Base-by-base conservation (phyloP, 2,329 filamentous ascomycete species). In the Fonsecaea nubica region DNA sequence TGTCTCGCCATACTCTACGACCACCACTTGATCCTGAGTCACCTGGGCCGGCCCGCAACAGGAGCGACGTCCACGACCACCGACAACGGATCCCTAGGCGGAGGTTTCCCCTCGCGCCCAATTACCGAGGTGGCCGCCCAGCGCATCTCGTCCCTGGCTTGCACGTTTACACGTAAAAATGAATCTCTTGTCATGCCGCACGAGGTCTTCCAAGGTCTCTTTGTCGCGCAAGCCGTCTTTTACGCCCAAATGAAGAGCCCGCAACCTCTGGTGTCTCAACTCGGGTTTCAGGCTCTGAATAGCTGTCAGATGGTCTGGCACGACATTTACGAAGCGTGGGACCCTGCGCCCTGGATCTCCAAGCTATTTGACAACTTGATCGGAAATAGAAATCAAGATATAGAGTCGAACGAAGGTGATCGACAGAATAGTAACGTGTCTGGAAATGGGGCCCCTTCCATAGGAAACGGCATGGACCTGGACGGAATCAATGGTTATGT, bases 341-440 rank as follows among this genome's bases (percentile, higher is more conserved):
- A 63, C 21, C 53, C 61, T 30, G 52, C 61, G 25, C 61, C 52
- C 38, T 63, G 61, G 61, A 58, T 63, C 38, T 53, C 48, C 9
- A 58, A 63, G 30, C 61, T 63, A n/a, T 63, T 63, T 58, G 61
- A 63, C 36, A 58, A 57, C 38, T 58, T 63, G 53, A 63, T 63
- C 15, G 30, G 38, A 40, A 52, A 38, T 13, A 30, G 32, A 4
- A 38, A 48, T 36, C 32, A 53, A 53, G 40, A 52, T n/a, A 50
- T 15, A 9, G 38, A 45, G 45, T 48, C 30, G 21, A 53, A 56
- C 30, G 52, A 30, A 58, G 40, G 40, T 10, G 38, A 63, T n/a
- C 15, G 25, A 9, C 42, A 13, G 21, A 40, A 30, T 33, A 32
- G 56, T 35, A 21, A 42, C 4, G n/a, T 40, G 10, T 9, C 33